Evolutionary conservation across 495 filamentous ascomycete species (phyloP).

Genomic region (Aspergillus sclerotioniger): DNA sequence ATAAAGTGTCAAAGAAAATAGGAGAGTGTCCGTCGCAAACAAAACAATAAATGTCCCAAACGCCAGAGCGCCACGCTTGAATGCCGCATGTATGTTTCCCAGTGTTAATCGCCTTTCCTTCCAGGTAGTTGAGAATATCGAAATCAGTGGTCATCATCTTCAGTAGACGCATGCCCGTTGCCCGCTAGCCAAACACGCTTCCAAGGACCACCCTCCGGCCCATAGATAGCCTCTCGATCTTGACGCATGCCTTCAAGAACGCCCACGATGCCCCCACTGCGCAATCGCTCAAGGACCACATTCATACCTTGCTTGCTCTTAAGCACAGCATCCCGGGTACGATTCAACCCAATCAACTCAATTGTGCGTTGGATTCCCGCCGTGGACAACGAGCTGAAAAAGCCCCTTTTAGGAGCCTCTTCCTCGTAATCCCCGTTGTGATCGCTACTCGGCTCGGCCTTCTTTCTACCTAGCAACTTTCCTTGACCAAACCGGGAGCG

Average conservation of each 20-base stretch:
- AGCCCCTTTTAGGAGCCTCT: conserved; percentile 55
- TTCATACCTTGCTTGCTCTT: conserved; percentile 96
- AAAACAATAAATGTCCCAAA: conserved; percentile 20
- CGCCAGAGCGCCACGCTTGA: conserved; percentile 40
- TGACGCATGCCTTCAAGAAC: conserved; percentile 81
- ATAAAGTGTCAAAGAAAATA: conserved; percentile 16
- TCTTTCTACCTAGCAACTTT: conserved; percentile 56
- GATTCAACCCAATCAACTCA: conserved; percentile 79
- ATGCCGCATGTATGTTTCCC: conserved; percentile 18
- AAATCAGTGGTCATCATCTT: conserved; percentile 33
- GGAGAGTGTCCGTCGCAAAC: conserved; percentile 27
- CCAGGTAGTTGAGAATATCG: neutral
- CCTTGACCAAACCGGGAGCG: conserved; percentile 75
- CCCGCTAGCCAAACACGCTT: conserved; percentile 48
- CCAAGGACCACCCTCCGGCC: conserved; percentile 43
- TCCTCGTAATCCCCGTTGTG: conserved; percentile 44
- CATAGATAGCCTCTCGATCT: conserved; percentile 56
- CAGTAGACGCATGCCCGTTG: conserved; percentile 23
- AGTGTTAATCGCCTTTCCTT: neutral
- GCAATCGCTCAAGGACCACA: conserved; percentile 82
- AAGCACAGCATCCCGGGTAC: conserved; percentile 76
- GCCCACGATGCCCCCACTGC: conserved; percentile 77
- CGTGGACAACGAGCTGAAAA: conserved; percentile 73
- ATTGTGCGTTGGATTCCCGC: conserved; percentile 82
- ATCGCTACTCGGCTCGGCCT: conserved; percentile 27